A percentile compares a stretch with the other conserved stretches of the same genome.
phyloP scores from a whole-genome alignment of 2,329 filamentous ascomycete genomes.

The Xylaria sp. region DNA sequence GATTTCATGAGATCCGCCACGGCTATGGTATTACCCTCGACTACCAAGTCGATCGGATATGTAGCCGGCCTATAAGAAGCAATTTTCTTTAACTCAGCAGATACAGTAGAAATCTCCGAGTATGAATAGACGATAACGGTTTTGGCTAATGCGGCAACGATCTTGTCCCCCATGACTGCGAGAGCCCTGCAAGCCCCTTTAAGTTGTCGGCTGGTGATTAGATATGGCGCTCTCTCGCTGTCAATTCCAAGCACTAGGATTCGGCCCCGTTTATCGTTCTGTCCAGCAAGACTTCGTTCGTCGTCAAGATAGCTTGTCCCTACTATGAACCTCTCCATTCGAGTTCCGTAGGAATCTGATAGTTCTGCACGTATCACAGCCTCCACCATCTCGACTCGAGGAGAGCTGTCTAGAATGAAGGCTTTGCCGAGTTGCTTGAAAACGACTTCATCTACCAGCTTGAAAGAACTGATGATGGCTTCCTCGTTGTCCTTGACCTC shows the following conservation, averaged over 20 bases:
- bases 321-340: constrained; percentile 84
- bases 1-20: constrained; percentile 96
- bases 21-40: constrained; percentile 79
- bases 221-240: constrained; percentile 75
- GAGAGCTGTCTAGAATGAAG: constrained; percentile 65
- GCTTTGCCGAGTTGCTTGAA: constrained; percentile 81
- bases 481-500: constrained; percentile 78
- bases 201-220: constrained; percentile 74
- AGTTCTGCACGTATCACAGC: constrained; percentile 82
- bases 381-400: constrained; percentile 78
- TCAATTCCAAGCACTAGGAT: constrained; percentile 88
- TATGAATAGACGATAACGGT: constrained; percentile 74
- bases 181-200: constrained; percentile 85
- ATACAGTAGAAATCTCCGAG: constrained; percentile 63
- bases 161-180: constrained; percentile 76
- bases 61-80: constrained; percentile 84
- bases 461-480: constrained; percentile 80
- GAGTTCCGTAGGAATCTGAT: constrained; percentile 63
- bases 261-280: constrained; percentile 72
- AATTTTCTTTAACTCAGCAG: constrained; percentile 71
- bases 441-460: constrained; percentile 88
- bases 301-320: constrained; percentile 83
- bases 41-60: constrained; percentile 81
- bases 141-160: constrained; percentile 90
- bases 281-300: constrained; percentile 56